These are phyloP conservation scores for Letharia lupina DNA, from an alignment of 495 filamentous ascomycete species.

Conservation along the genomic window DNA sequence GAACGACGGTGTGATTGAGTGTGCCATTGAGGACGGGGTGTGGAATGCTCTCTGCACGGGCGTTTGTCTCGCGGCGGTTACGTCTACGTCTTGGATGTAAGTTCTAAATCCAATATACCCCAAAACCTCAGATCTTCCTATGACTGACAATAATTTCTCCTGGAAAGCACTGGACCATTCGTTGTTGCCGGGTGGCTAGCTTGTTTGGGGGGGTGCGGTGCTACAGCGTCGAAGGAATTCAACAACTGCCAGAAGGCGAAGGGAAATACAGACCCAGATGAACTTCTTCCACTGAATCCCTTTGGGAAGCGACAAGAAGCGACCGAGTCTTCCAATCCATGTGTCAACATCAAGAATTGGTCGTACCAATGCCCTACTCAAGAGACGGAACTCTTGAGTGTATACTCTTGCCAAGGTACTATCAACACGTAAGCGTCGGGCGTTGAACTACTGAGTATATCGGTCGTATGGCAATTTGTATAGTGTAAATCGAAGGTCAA, in stretches of 20 bases:
- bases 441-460: background rate
- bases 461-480: no score
- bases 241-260: constrained; percentile 1
- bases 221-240: background rate
- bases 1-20: background rate
- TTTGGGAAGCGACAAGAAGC: background rate
- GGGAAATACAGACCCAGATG: background rate
- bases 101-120: background rate
- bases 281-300: background rate
- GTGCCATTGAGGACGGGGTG: background rate
- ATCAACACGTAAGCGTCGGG: background rate
- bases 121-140: no score
- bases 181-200: background rate
- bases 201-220: background rate
- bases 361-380: background rate
- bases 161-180: background rate
- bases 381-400: background rate
- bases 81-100: background rate
- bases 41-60: background rate
- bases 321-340: background rate
- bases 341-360: background rate
- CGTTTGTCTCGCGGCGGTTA: background rate
- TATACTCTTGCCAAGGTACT: background rate
- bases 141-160: background rate
- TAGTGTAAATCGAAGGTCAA: no score